These are phyloP conservation scores for Nannochloris sp. DNA, from an alignment of 139 green algal genomes.

Conservation along the genomic window DNA sequence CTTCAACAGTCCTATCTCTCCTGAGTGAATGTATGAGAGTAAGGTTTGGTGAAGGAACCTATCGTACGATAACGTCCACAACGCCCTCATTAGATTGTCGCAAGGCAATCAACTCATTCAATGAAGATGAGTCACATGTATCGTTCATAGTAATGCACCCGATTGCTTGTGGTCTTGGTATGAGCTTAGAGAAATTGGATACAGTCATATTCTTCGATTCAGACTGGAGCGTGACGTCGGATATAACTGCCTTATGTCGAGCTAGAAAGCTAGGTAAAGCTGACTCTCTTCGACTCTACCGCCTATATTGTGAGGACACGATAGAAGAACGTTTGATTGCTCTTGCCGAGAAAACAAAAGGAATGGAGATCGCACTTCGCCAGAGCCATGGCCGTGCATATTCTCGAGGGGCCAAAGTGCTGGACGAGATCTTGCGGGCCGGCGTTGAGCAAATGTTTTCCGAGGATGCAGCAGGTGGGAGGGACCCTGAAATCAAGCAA, in stretches of 20 bases:
- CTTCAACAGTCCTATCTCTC: slow-evolving; percentile 38
- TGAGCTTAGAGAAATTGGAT: slow-evolving; percentile 42
- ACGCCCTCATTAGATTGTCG: slow-evolving; percentile 34
- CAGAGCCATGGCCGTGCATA: slow-evolving; percentile 23
- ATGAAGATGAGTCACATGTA: slow-evolving; percentile 4
- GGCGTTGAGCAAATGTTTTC: slow-evolving; percentile 44
- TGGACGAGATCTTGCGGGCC: slow-evolving; percentile 58
- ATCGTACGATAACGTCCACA: slow-evolving; percentile 37
- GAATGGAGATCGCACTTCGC: slow-evolving; percentile 33
- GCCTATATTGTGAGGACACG: slow-evolving; percentile 34
- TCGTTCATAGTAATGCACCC: slow-evolving; percentile 54
- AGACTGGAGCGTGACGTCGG: slow-evolving; percentile 60
- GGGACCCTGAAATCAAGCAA: slow-evolving; percentile 5
- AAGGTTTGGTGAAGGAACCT: slow-evolving; percentile 20
- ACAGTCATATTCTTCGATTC: slow-evolving; percentile 56
- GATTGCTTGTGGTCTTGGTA: slow-evolving; percentile 56
- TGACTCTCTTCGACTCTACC: slow-evolving; percentile 22
- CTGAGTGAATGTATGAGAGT: slow-evolving; percentile 31
- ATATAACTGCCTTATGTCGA: slow-evolving; percentile 46
- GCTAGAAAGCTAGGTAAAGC: slow-evolving; percentile 26
- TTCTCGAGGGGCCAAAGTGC: slow-evolving; percentile 18
- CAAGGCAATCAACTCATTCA: slow-evolving; percentile 43
- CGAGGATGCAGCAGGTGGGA: not conserved
- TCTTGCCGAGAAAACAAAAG: slow-evolving; percentile 30
- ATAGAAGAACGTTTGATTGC: slow-evolving; percentile 50